phyloP scores from a whole-genome alignment of 176 grass and related monocot species.

The Phyllostachys edulis region DNA sequence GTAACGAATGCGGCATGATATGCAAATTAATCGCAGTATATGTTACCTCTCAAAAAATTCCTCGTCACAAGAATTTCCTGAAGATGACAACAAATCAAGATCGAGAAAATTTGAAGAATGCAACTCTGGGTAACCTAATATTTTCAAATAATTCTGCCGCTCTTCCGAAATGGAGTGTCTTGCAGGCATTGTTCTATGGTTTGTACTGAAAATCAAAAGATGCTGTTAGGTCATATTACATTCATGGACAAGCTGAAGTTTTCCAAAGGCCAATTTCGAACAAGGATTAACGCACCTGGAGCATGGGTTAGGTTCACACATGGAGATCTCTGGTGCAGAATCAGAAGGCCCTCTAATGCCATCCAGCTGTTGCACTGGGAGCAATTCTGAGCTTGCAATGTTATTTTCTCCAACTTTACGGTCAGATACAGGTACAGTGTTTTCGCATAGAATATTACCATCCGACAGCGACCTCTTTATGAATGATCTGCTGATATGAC shows the following conservation, averaged over 20 bases:
- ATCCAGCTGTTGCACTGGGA: conserved; percentile 47
- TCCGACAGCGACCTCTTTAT: conserved; percentile 90
- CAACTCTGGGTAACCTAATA: conserved; percentile 59
- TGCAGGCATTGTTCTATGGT: conserved; percentile 41
- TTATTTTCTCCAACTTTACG: conserved; percentile 40
- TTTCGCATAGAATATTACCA: conserved; percentile 83
- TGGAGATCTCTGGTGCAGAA: conserved; percentile 84
- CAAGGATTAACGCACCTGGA: conserved; percentile 48
- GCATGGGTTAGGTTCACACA: conserved; percentile 51
- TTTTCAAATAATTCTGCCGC: conserved; percentile 50
- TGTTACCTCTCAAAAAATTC: conserved; percentile 74
- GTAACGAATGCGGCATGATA: neutral
- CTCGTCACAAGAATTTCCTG: conserved; percentile 84
- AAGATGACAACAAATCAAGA: conserved; percentile 84
- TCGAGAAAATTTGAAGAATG: conserved; percentile 94
- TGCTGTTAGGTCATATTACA: neutral
- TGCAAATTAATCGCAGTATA: conserved; percentile 4
- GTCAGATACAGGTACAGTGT: conserved; percentile 43
- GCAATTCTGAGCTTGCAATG: conserved; percentile 45
- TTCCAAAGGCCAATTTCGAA: neutral
- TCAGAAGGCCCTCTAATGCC: conserved; percentile 60
- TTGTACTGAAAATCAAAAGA: conserved; percentile 38
- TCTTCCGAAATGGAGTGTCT: conserved; percentile 63
- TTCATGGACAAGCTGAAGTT: neutral
- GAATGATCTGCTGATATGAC: conserved; percentile 61